These are phyloP conservation scores for Boletus pseudopeckii DNA, from an alignment of 768 basidiomycete genomes.

Conservation along the genomic window DNA sequence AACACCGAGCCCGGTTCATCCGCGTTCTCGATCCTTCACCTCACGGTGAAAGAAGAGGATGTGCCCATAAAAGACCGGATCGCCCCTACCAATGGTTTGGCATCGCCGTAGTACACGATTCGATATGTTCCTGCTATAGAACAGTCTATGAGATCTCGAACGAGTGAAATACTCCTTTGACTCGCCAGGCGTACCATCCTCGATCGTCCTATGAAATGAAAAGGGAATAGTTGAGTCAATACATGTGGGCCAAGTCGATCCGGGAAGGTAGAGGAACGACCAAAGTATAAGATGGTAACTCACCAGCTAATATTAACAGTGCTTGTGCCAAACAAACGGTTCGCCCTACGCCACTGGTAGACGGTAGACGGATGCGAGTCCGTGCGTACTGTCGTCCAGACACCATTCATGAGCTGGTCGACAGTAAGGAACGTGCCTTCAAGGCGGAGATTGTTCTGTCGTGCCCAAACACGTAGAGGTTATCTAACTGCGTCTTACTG, in stretches of 20 bases:
- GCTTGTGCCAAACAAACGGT: conserved; percentile 55
- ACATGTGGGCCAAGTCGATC: conserved; percentile 5
- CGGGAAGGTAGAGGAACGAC: not conserved
- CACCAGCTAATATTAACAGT: conserved; percentile 67
- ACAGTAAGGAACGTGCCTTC: conserved; percentile 72
- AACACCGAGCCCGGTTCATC: not conserved
- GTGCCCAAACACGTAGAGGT: not conserved
- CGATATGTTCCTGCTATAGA: conserved; percentile 64
- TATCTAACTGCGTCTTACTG: not conserved
- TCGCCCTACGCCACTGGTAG: conserved; percentile 62
- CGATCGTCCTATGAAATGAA: conserved; percentile 50
- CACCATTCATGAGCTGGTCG: conserved; percentile 45
- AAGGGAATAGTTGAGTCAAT: not conserved
- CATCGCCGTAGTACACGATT: conserved; percentile 69
- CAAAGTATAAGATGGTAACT: not conserved
- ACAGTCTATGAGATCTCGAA: not conserved
- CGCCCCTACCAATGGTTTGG: conserved; percentile 63
- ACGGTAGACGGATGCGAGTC: conserved; percentile 80
- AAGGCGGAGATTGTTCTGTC: conserved; percentile 71
- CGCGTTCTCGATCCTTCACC: not conserved
- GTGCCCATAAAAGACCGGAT: conserved; percentile 61
- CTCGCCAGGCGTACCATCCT: conserved; percentile 44
- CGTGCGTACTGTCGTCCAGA: conserved; percentile 58
- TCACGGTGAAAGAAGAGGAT: conserved; percentile 60
- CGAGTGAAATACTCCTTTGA: not conserved